Evolutionary conservation across 1,284 basidiomycete species (phyloP).

Genomic region (Singerocomus rubriflavus): DNA sequence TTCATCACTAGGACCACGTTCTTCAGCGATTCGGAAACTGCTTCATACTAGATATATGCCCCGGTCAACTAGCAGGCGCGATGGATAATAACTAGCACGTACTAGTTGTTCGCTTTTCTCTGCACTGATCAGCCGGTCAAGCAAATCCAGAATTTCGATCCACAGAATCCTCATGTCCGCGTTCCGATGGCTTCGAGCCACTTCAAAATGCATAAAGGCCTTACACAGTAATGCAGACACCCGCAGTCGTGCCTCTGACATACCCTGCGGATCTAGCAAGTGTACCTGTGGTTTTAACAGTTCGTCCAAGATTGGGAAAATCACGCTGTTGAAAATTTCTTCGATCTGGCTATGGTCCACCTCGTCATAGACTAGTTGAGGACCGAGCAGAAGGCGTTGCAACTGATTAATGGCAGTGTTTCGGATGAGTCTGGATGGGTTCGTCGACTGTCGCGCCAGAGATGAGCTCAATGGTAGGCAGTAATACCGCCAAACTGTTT

Average conservation of each 20-base stretch:
- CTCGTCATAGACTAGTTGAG: conserved; percentile 61
- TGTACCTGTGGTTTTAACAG: conserved; percentile 84
- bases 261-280: conserved; percentile 77
- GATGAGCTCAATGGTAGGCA: conserved; percentile 79
- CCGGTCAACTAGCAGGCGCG: conserved; percentile 5
- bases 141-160: conserved; percentile 88
- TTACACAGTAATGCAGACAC: conserved; percentile 91
- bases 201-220: conserved; percentile 90
- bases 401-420: conserved; percentile 82
- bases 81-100: conserved; percentile 33
- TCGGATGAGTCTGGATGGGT: conserved; percentile 81
- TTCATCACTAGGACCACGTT: conserved; percentile 98
- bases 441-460: conserved; percentile 83
- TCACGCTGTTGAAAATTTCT: conserved; percentile 84
- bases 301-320: conserved; percentile 93
- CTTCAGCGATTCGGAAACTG: conserved; percentile 93
- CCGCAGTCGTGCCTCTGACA: conserved; percentile 86
- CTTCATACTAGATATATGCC: conserved; percentile 70
- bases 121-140: conserved; percentile 86
- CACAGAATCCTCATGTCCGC: conserved; percentile 78
- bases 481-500: conserved; percentile 76
- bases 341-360: conserved; percentile 63
- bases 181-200: conserved; percentile 65
- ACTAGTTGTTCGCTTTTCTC: conserved; percentile 87
- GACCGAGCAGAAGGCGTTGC: conserved; percentile 85